Percentiles rank a stretch among this genome's conserved stretches.
Evolutionary conservation across 2,329 filamentous ascomycete genomes (phyloP).

Genomic region (Pyrenochaeta sp.): DNA sequence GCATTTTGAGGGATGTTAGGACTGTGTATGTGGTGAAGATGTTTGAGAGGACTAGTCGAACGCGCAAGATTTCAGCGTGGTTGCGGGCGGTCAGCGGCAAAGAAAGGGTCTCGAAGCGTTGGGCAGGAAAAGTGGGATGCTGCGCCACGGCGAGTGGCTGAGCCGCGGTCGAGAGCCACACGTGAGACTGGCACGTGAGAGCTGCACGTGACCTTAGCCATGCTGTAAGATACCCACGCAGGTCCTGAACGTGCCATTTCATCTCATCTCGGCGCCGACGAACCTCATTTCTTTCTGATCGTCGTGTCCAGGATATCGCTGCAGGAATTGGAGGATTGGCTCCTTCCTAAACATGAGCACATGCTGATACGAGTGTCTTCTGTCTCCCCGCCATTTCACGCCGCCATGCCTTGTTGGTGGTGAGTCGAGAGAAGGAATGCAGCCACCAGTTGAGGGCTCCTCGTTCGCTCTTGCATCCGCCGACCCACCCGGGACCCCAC

Average conservation of each 20-base stretch:
- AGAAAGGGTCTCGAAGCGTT: conserved; percentile 20
- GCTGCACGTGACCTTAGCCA: background rate
- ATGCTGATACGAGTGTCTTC: conserved; percentile 3
- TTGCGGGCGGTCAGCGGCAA: conserved; percentile 25
- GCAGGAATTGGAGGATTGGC: background rate
- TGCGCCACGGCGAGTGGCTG: conserved; percentile 6
- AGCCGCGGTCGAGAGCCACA: too few relatives aligned
- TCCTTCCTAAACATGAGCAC: conserved; percentile 1
- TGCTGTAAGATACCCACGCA: too few relatives aligned
- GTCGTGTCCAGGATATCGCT: background rate
- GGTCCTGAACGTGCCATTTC: too few relatives aligned
- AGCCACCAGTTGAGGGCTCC: conserved; percentile 2
- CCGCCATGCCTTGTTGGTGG: background rate
- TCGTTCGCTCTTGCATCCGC: conserved; percentile 9
- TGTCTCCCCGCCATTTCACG: background rate
- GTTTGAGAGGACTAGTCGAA: conserved; percentile 12
- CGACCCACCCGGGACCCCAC: conserved; percentile 17
- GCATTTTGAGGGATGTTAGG: conserved; percentile 49
- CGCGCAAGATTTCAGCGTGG: conserved; percentile 21
- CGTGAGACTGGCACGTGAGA: too few relatives aligned
- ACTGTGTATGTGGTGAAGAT: background rate
- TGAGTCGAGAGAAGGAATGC: conserved; percentile 5
- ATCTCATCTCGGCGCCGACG: background rate
- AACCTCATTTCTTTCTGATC: background rate
- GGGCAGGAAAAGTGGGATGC: conserved; percentile 21